phyloP scores from a whole-genome alignment of 306 rosid species.

The cucumber (Cucumis sativus) region DNA sequence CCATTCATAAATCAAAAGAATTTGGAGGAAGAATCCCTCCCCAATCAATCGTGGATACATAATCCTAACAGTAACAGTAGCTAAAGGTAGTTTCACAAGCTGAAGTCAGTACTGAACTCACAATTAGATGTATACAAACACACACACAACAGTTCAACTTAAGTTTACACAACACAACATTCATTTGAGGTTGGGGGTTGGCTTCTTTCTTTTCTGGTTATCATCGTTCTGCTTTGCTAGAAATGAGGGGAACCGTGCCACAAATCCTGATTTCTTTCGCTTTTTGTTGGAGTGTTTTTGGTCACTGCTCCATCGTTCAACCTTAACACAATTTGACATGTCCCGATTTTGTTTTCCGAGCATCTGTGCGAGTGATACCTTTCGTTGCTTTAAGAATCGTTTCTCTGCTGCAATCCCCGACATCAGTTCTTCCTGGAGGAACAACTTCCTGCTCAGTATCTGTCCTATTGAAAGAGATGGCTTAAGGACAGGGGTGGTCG shows the following conservation, averaged over 20 bases:
- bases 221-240: constrained; percentile 39
- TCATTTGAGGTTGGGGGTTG: constrained; percentile 10
- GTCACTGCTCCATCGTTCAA: constrained; percentile 36
- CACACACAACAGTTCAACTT: background rate
- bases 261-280: constrained; percentile 82
- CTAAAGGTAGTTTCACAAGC: background rate
- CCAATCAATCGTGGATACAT: background rate
- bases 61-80: background rate
- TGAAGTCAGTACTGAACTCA: background rate
- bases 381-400: constrained; percentile 39
- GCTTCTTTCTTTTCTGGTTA: constrained; percentile 57
- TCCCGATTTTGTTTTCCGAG: constrained; percentile 50
- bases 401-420: constrained; percentile 17
- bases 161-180: background rate
- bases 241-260: constrained; percentile 53
- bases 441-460: constrained; percentile 72
- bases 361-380: constrained; percentile 86
- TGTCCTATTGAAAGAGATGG: constrained; percentile 80
- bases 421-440: constrained; percentile 47
- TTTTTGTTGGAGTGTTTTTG: constrained; percentile 43
- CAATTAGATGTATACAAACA: background rate
- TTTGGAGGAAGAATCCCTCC: background rate
- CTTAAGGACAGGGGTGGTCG: constrained; percentile 28
- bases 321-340: constrained; percentile 21
- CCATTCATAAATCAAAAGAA: background rate